phyloP scores from a whole-genome alignment of 2,329 filamentous ascomycete species.

The Phoma herbarum region DNA sequence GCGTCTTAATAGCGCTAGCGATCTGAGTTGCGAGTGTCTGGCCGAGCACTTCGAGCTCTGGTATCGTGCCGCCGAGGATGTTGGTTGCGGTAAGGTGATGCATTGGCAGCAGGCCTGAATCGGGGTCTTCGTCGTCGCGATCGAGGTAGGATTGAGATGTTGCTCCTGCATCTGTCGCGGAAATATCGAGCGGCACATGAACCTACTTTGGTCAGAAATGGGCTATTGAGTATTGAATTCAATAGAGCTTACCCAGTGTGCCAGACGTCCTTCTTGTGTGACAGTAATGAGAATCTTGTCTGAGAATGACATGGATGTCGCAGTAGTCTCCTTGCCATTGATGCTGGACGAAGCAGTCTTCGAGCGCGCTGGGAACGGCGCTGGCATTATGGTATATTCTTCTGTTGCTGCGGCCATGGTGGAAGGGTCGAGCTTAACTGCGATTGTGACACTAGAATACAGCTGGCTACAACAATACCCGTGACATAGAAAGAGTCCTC shows the following conservation, averaged over 20 bases:
- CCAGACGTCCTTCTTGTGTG: constrained; percentile 82
- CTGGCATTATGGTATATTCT: constrained; percentile 36
- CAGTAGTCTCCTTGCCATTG: constrained; percentile 74
- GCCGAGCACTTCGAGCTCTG: constrained; percentile 81
- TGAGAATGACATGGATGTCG: constrained; percentile 76
- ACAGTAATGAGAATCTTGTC: constrained; percentile 94
- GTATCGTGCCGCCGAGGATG: constrained; percentile 81
- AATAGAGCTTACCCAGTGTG: constrained; percentile 79
- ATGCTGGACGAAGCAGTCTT: constrained; percentile 66
- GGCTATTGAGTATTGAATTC: not conserved
- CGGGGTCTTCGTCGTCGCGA: constrained; percentile 54
- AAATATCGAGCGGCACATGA: constrained; percentile 78
- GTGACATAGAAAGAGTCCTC: not conserved
- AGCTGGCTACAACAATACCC: not conserved
- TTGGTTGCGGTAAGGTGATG: constrained; percentile 86
- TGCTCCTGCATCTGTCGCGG: constrained; percentile 70
- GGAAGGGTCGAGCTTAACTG: not conserved
- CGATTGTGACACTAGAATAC: not conserved
- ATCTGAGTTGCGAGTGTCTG: constrained; percentile 92
- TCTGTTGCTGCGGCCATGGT: constrained; percentile 23
- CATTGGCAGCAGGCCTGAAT: constrained; percentile 71
- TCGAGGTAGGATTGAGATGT: constrained; percentile 55
- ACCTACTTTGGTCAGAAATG: constrained; percentile 60
- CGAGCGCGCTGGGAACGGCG: constrained; percentile 74
- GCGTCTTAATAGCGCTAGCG: constrained; percentile 78